A percentile compares a stretch with the other conserved stretches of the same genome.
phyloP scores from a whole-genome alignment of 495 filamentous ascomycete species.

The Penicillium bialowiezense region DNA sequence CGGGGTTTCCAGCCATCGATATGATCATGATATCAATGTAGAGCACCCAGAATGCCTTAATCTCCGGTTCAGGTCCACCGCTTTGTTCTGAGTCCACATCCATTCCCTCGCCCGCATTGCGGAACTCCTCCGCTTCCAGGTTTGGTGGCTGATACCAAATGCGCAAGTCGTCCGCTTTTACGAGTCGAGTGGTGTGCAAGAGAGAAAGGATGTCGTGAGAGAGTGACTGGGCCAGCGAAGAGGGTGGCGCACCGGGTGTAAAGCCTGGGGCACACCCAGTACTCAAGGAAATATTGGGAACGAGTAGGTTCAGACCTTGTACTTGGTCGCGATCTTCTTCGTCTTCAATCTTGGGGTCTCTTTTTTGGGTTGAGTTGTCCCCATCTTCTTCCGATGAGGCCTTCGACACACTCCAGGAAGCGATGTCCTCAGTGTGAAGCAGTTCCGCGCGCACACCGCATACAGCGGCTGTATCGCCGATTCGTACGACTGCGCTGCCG shows the following conservation, averaged over 20 bases:
- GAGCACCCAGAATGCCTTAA: conserved; percentile 88
- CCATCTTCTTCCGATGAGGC: conserved; percentile 19
- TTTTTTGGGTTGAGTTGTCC: conserved; percentile 22
- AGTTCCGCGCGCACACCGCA: conserved; percentile 88
- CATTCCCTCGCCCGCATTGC: conserved; percentile 45
- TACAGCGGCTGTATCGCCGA: conserved; percentile 87
- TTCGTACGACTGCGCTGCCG: conserved; percentile 82
- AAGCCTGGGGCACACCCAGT: conserved; percentile 86
- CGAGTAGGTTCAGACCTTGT: conserved; percentile 66
- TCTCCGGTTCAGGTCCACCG: conserved; percentile 33
- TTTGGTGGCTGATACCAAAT: conserved; percentile 63
- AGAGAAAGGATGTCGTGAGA: conserved; percentile 73
- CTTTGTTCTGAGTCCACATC: conserved; percentile 36
- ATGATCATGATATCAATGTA: conserved; percentile 92
- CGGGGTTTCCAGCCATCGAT: conserved; percentile 83
- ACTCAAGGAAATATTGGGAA: conserved; percentile 86
- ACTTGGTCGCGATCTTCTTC: conserved; percentile 54
- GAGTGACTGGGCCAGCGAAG: conserved; percentile 75
- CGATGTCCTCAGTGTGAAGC: conserved; percentile 65
- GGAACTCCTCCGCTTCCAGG: conserved; percentile 28
- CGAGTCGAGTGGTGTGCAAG: conserved; percentile 62
- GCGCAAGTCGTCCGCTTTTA: conserved; percentile 60
- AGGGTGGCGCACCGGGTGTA: conserved; percentile 79
- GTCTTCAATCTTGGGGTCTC: conserved; percentile 17
- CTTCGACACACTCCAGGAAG: conserved; percentile 54